A percentile compares a stretch with the other conserved stretches of the same genome.
Conservation (phyloP, 139 green algal genomes). For the Ettlia oleoabundans region DNA sequence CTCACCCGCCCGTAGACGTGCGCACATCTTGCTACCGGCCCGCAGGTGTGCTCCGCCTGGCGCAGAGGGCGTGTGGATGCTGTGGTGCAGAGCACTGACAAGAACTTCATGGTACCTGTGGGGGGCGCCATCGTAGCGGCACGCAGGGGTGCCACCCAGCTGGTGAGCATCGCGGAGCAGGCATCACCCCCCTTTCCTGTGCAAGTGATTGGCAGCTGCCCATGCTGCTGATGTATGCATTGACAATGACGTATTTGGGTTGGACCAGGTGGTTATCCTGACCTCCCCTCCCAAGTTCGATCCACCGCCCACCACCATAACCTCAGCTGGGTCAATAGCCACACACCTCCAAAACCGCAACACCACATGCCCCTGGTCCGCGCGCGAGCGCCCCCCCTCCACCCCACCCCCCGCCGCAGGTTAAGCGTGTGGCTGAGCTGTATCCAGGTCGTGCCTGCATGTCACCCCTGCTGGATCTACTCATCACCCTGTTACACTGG, state of each 20-base stretch:
- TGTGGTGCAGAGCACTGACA: conserved; percentile 90
- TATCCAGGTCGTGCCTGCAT: conserved; percentile 89
- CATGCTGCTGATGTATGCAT: background rate
- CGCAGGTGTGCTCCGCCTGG: conserved; percentile 53
- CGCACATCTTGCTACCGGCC: background rate
- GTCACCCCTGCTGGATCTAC: conserved; percentile 82
- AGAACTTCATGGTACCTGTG: conserved; percentile 99
- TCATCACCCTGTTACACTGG: conserved; percentile 95
- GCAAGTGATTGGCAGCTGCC: background rate
- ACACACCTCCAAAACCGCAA: too few relatives aligned
- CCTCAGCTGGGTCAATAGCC: too few relatives aligned
- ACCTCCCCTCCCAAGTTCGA: too few relatives aligned
- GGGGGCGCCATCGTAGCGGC: conserved; percentile 76
- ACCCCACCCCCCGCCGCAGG: too few relatives aligned
- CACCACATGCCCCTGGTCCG: too few relatives aligned
- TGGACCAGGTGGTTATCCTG: too few relatives aligned
- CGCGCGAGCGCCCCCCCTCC: too few relatives aligned
- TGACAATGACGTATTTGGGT: too few relatives aligned
- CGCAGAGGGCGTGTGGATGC: conserved; percentile 88
- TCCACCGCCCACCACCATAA: too few relatives aligned
- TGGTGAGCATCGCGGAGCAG: conserved; percentile 25
- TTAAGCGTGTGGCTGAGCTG: conserved; percentile 73
- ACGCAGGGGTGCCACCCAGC: background rate
- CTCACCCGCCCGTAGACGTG: too few relatives aligned
- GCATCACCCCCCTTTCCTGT: background rate